Base-by-base conservation (phyloP, 352 stramenopile species). In the Phytophthora ohioensis region DNA sequence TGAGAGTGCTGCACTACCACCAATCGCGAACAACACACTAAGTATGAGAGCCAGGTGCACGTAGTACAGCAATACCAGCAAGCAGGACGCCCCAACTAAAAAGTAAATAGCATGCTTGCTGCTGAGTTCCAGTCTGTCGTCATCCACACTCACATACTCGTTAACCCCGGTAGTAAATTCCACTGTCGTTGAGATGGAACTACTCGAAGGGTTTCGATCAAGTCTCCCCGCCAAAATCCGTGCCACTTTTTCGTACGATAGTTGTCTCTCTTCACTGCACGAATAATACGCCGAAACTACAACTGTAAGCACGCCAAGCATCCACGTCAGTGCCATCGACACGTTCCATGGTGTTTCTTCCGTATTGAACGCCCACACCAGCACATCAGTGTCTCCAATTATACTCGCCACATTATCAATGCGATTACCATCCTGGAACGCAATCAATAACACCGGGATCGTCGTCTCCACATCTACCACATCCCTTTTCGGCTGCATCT, bases 21-120 rank as follows among this genome's bases (percentile, higher is more conserved):
- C 81, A 0, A 91, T 47, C 3, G 83, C 73, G 49, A 93, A 93
- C 3, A 91, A 49, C 13, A 90, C 67, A 57, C 81, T 86, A 46
- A 93, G 70, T 34, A 89, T 56, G 12, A 91, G 60, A 45, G 71
- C 52, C 17, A 91, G 10, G 63, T 91, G 75, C 36, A 88, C 82
- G 36, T 91, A 93, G 79, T 88, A 93, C 35, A 91, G 64, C 56
- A 93, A 51, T 34, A 93, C 56, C 21, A 93, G 67, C 57, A 87
- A 67, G 31, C 59, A 69, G 0, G 83, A 93, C 3, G 83, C 82
- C 3, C 78, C 83, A 10, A 90, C 56, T 36, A 91, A 58, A 51
- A 93, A 91, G 52, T 79, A 79, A 17, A 87, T 17, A 4, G 83
- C 79, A 52, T 93, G 85, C 8, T 66, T 73, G n/a, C 70, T 66